Percentiles rank a stretch among this genome's conserved stretches.
These are phyloP conservation scores for Mycena vitilis DNA, from an alignment of 768 basidiomycete genomes.

Conservation along the genomic window DNA sequence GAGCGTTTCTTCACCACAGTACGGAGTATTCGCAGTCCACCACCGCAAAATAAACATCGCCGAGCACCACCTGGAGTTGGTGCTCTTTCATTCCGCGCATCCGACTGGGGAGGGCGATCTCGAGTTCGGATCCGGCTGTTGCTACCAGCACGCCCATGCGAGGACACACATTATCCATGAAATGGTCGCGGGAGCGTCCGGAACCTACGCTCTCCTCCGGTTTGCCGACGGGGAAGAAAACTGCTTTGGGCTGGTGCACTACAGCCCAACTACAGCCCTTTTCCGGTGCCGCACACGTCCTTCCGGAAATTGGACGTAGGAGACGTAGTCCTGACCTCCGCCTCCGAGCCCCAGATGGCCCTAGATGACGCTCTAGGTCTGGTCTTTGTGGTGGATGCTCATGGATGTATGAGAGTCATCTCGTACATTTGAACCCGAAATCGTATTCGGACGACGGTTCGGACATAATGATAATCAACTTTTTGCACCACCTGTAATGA, in stretches of 20 bases:
- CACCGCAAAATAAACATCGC: neutral
- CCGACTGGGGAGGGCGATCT: neutral
- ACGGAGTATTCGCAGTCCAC: neutral
- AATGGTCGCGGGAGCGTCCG: neutral
- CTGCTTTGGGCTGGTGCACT: neutral
- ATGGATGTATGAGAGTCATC: too few relatives aligned
- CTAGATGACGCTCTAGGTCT: neutral
- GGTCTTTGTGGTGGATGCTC: neutral
- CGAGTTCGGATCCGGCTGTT: neutral
- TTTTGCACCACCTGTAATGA: too few relatives aligned
- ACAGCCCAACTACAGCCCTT: neutral
- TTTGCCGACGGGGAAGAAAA: neutral
- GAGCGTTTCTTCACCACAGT: neutral
- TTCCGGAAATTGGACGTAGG: conserved; percentile 3
- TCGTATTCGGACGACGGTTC: too few relatives aligned
- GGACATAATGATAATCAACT: too few relatives aligned
- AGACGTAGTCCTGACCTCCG: neutral
- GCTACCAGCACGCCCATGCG: neutral
- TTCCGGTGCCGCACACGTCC: neutral
- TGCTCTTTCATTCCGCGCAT: too few relatives aligned
- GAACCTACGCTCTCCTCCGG: neutral
- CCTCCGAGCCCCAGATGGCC: neutral
- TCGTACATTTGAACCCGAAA: too few relatives aligned
- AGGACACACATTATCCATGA: neutral
- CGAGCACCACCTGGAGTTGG: neutral